These are phyloP conservation scores for Ceratocystis cacaofunesta DNA, from an alignment of 2,329 filamentous ascomycete genomes.

Conservation along the genomic window DNA sequence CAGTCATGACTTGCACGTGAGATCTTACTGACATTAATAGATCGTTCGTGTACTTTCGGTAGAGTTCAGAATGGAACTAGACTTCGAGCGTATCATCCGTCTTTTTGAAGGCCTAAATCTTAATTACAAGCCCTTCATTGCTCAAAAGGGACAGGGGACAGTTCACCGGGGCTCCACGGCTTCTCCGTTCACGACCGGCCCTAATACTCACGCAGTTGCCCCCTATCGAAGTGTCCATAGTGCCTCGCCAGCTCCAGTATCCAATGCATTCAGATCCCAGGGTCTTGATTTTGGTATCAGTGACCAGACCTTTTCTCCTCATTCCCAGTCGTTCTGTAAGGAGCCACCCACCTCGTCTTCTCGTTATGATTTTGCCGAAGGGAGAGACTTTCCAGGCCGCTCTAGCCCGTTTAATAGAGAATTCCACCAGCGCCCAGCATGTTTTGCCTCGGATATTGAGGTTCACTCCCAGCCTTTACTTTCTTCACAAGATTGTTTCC, in stretches of 20 bases:
- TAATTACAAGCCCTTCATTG: constrained; percentile 12
- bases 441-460: background rate
- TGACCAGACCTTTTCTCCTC: background rate
- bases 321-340: background rate
- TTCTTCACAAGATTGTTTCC: background rate
- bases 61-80: constrained; percentile 10
- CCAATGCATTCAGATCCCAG: constrained; percentile 5
- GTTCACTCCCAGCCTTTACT: background rate
- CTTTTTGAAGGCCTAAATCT: constrained; percentile 13
- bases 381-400: background rate
- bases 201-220: background rate
- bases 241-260: constrained; percentile 11
- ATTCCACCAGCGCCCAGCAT: background rate
- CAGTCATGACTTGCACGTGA: background rate
- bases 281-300: background rate
- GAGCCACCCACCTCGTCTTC: background rate
- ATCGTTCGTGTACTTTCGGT: constrained; percentile 12
- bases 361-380: background rate
- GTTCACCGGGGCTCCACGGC: constrained; percentile 10
- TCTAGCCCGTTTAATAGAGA: constrained; percentile 1
- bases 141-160: background rate
- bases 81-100: constrained; percentile 11
- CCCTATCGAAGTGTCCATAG: constrained; percentile 10
- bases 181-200: constrained; percentile 5
- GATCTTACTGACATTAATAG: constrained; percentile 1